These are phyloP conservation scores for Sphagnum fallax DNA, from an alignment of 228 moss, liverwort and hornwort species.

Conservation along the genomic window DNA sequence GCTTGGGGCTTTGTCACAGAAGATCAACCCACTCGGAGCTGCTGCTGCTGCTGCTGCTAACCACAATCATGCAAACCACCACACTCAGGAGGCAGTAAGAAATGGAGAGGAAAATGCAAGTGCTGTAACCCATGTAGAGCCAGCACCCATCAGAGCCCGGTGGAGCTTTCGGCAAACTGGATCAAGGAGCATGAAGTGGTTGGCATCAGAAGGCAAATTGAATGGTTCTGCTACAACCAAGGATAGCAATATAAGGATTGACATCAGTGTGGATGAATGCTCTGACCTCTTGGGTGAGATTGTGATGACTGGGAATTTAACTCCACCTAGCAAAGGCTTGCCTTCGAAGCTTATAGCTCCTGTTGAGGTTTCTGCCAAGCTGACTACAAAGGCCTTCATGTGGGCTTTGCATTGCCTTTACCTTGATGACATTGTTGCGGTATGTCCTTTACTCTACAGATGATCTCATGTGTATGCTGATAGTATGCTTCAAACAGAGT, in stretches of 20 bases:
- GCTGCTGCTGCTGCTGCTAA: no score
- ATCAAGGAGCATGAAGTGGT: constrained; percentile 11
- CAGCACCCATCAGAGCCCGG: constrained; percentile 26
- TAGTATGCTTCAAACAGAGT: no score
- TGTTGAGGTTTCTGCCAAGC: constrained; percentile 49
- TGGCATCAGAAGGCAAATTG: constrained; percentile 15
- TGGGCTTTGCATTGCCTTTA: constrained; percentile 56
- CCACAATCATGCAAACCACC: constrained; percentile 20
- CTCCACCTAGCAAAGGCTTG: constrained; percentile 41
- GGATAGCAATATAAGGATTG: constrained; percentile 37
- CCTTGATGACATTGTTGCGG: constrained; percentile 63
- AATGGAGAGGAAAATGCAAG: constrained; percentile 13
- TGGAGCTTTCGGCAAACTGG: constrained; percentile 43
- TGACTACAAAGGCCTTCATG: constrained; percentile 57
- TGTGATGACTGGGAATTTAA: constrained; percentile 43
- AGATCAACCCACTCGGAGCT: constrained; percentile 68
- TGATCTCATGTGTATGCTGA: neutral
- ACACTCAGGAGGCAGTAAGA: constrained; percentile 25
- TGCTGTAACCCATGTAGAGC: constrained; percentile 13
- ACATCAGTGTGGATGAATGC: constrained; percentile 53
- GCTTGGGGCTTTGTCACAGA: constrained; percentile 68
- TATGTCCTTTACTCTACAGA: constrained; percentile 5
- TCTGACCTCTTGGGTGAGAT: constrained; percentile 59
- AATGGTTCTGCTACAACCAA: constrained; percentile 11
- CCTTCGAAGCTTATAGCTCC: constrained; percentile 29